Conservation (phyloP, 2,329 filamentous ascomycete genomes). For the Trematosphaeria pertusa region DNA sequence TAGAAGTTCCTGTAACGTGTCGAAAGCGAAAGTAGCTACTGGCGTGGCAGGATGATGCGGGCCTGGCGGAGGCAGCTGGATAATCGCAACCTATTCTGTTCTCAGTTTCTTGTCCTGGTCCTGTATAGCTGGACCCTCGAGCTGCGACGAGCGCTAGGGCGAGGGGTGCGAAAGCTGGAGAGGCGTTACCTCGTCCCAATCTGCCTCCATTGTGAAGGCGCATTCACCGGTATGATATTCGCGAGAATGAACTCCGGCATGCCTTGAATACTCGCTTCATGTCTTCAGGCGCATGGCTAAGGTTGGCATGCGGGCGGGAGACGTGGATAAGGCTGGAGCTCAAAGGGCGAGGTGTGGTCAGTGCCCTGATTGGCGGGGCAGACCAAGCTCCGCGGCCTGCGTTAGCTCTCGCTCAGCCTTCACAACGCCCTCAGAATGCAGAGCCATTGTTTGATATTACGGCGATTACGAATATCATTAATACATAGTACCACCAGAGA, state of each 20-base stretch:
- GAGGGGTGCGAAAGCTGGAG: slow-evolving; percentile 4
- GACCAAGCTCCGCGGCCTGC: too few relatives aligned
- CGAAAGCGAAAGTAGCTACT: slow-evolving; percentile 84
- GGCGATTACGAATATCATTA: too few relatives aligned
- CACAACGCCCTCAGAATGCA: too few relatives aligned
- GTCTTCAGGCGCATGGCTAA: slow-evolving; percentile 19
- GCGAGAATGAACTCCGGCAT: slow-evolving; percentile 32
- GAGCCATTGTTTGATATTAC: too few relatives aligned
- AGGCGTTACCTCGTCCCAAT: slow-evolving; percentile 57
- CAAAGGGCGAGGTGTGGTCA: slow-evolving; percentile 16
- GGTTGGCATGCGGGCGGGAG: slow-evolving; percentile 2
- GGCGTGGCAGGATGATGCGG: slow-evolving; percentile 70
- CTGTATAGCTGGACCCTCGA: not conserved
- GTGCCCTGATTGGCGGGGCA: slow-evolving; percentile 28
- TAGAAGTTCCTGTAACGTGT: slow-evolving; percentile 84
- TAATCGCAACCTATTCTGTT: slow-evolving; percentile 73
- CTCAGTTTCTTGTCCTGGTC: slow-evolving; percentile 2
- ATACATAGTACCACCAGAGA: too few relatives aligned
- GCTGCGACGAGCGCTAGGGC: not conserved
- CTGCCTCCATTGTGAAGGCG: slow-evolving; percentile 56
- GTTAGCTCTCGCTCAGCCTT: too few relatives aligned
- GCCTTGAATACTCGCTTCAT: slow-evolving; percentile 28
- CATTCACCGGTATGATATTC: slow-evolving; percentile 28
- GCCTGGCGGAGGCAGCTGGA: slow-evolving; percentile 79
- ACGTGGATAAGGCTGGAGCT: slow-evolving; percentile 24